phyloP scores from a whole-genome alignment of 2,329 filamentous ascomycete genomes.

The Claviceps purpurea region DNA sequence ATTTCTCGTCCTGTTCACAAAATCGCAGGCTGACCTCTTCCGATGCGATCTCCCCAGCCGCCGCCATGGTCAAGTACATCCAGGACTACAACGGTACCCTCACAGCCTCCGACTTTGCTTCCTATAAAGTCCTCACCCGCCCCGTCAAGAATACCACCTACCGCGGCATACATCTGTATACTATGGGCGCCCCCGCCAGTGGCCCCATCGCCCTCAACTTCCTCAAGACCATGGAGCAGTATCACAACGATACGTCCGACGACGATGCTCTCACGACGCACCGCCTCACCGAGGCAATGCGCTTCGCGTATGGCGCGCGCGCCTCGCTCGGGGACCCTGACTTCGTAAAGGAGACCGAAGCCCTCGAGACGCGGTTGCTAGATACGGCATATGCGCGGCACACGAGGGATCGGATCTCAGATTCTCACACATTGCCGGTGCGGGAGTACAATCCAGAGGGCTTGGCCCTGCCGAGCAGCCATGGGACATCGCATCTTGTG shows the following conservation, averaged over 20 bases:
- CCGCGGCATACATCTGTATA: conserved; percentile 56
- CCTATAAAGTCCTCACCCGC: conserved; percentile 57
- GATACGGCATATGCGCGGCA: conserved; percentile 41
- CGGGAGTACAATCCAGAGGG: conserved; percentile 58
- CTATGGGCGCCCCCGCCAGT: conserved; percentile 61
- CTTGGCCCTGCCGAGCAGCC: conserved; percentile 53
- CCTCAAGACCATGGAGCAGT: conserved; percentile 75
- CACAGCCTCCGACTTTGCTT: conserved; percentile 62
- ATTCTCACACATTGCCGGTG: conserved; percentile 57
- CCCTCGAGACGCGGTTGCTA: conserved; percentile 58
- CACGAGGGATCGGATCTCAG: conserved; percentile 55
- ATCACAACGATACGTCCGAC: conserved; percentile 40
- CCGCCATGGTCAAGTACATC: conserved; percentile 58
- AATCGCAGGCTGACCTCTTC: conserved; percentile 4
- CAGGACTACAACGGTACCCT: conserved; percentile 66
- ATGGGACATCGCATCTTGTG: conserved; percentile 62
- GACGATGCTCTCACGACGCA: conserved; percentile 53
- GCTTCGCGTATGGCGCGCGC: conserved; percentile 74
- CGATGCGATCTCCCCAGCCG: conserved; percentile 30
- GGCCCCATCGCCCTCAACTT: conserved; percentile 63
- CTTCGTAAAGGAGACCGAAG: conserved; percentile 50
- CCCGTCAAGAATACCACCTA: conserved; percentile 51
- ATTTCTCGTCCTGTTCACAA: neutral
- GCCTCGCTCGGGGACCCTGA: conserved; percentile 70
- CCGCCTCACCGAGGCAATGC: conserved; percentile 74